Percentiles rank a stretch among this genome's conserved stretches.
Conservation (phyloP, 83 land plant genomes). For the Isoetes engelmannii region DNA sequence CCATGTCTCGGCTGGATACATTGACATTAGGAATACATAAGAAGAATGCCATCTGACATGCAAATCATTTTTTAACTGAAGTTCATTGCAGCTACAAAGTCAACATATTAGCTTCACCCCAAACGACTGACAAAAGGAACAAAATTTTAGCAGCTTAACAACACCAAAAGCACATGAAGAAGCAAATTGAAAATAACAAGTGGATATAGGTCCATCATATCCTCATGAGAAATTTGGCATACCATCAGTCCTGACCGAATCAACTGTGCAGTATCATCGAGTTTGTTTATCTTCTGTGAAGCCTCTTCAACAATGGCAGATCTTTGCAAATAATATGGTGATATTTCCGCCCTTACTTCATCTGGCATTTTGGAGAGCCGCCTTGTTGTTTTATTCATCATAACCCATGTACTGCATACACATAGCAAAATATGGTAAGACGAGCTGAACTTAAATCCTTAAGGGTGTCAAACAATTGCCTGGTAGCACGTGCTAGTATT, state of each 20-base stretch:
- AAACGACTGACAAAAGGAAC: no score
- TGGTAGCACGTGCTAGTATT: constrained; percentile 60
- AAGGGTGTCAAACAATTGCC: constrained; percentile 25
- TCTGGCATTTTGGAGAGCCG: constrained; percentile 57
- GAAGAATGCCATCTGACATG: no score
- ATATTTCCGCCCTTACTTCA: constrained; percentile 46
- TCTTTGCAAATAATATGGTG: constrained; percentile 45
- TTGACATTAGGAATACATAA: neutral
- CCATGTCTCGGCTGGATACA: constrained; percentile 56
- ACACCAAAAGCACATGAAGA: no score
- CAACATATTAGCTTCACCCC: no score
- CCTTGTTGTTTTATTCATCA: constrained; percentile 68
- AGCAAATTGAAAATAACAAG: no score
- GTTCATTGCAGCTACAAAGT: no score
- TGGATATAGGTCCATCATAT: no score
- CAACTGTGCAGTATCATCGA: constrained; percentile 38
- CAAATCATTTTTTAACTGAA: no score
- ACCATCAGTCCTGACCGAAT: constrained; percentile 44
- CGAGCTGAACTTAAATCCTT: neutral
- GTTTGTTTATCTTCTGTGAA: constrained; percentile 23
- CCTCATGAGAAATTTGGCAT: constrained; percentile 12
- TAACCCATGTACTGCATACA: constrained; percentile 57
- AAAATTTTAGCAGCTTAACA: no score
- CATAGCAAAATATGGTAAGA: neutral
- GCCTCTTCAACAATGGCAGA: constrained; percentile 15